Base-by-base conservation (phyloP, 1,284 basidiomycete species). In the Cryptococcus sp. region DNA sequence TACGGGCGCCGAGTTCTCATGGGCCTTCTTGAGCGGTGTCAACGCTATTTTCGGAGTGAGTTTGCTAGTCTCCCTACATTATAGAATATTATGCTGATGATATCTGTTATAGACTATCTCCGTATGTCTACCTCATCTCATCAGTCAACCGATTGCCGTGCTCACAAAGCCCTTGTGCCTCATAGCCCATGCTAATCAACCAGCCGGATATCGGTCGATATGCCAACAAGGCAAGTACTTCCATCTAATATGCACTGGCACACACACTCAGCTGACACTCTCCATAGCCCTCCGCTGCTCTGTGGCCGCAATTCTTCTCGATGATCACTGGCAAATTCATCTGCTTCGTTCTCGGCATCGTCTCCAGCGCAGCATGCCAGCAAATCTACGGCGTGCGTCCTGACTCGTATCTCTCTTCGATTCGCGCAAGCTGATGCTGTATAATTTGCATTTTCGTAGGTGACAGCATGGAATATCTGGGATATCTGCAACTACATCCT, bases 261-360 rank as follows among this genome's bases (percentile, higher is more conserved):
- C 13, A 10, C 13, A 34, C 13, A 34, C 5, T 7, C 8, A 7
- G 29, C 29, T 34, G 29, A 34, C 29, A 13, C 13, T 34, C 8
- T 34, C 13, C 29, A 34, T 34, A 34, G 29, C 29, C 29, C 8
- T 34, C 29, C 29, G 29, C 29, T 19, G 64, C 61, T 23, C 41
- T 55, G n/a, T 58, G 43, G 48, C 56, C 58, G 29, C 66, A 63
- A 54, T 52, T 61, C 46, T 43, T 57, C 20, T 61, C 66, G 0
- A 63, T 77, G n/a, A 73, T 73, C 0, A 49, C 70, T 13, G 65
- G 67, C 16, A 75, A 76, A 20, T 61, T 60, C 23, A 51, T 76
- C 38, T 75, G 73, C 8, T 67, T 68, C 13, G 66, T 74, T 53
- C 56, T 77, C 22, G 77, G 77, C 17, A 68, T 78, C 54, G 69